Conservation (phyloP, 306 rosid genomes). For the Elaeagnus macrophylla region DNA sequence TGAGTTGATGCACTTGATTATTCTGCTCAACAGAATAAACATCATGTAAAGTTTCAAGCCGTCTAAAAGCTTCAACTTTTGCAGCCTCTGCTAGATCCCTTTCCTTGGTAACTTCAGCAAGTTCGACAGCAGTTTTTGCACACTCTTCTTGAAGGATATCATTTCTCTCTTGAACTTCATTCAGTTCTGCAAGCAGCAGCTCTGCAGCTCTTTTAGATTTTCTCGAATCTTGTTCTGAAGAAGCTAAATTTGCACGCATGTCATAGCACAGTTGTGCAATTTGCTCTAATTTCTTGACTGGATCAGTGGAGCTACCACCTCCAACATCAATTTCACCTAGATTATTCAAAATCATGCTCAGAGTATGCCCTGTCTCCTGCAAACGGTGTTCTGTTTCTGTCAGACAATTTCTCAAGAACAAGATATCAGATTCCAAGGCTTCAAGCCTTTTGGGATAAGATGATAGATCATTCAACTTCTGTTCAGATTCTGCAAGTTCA, state of each 20-base stretch:
- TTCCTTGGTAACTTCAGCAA: constrained; percentile 51
- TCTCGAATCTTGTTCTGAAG: constrained; percentile 64
- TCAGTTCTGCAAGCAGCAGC: constrained; percentile 83
- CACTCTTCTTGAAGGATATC: constrained; percentile 88
- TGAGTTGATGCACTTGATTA: constrained; percentile 46
- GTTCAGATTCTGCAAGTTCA: constrained; percentile 53
- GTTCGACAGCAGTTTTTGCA: constrained; percentile 45
- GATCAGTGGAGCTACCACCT: constrained; percentile 43
- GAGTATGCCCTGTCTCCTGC: constrained; percentile 50
- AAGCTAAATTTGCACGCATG: constrained; percentile 33
- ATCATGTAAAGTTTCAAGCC: constrained; percentile 52
- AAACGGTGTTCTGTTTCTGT: constrained; percentile 48
- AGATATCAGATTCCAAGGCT: constrained; percentile 60
- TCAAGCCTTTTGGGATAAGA: constrained; percentile 48
- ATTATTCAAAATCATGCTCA: constrained; percentile 42
- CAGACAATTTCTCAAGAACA: constrained; percentile 47
- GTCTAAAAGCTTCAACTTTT: constrained; percentile 59
- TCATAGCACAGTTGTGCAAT: constrained; percentile 49
- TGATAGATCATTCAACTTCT: constrained; percentile 45
- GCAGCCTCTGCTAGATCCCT: constrained; percentile 59
- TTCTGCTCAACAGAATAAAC: constrained; percentile 42
- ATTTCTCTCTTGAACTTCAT: constrained; percentile 97
- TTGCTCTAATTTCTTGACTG: constrained; percentile 56
- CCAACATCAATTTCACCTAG: constrained; percentile 53
- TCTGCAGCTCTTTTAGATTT: constrained; percentile 88